Percentiles rank a stretch among this genome's conserved stretches.
Conservation (phyloP, 345 rosid species). For the Corchorus capsularis region DNA sequence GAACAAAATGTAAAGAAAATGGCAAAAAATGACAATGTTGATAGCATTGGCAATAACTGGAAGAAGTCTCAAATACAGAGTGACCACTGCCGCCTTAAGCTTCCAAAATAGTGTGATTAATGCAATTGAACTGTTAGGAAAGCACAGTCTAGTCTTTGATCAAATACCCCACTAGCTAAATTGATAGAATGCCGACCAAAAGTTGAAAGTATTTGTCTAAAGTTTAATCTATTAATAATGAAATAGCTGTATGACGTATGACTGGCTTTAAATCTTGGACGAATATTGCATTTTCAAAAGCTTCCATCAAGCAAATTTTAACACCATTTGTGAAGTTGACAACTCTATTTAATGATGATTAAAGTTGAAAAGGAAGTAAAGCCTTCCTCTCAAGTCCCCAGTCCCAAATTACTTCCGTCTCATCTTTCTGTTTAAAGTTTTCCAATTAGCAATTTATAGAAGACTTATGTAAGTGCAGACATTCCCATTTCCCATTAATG, state of each 20-base stretch:
- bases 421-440: not conserved
- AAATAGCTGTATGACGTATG: not conserved
- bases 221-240: not conserved
- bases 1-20: conserved; percentile 6
- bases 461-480: not conserved
- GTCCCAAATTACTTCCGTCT: not conserved
- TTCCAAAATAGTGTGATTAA: conserved; percentile 9
- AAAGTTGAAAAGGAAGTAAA: not conserved
- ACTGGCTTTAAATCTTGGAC: conserved; percentile 13
- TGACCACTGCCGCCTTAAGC: not conserved
- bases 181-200: conserved; percentile 9
- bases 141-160: not conserved
- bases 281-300: conserved; percentile 21
- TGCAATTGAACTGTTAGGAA: conserved; percentile 5
- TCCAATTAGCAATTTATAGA: not conserved
- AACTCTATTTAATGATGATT: not conserved
- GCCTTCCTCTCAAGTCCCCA: not conserved
- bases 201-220: not conserved
- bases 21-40: not conserved
- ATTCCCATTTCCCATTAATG: not conserved
- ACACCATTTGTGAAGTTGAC: conserved; percentile 8
- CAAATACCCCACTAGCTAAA: conserved; percentile 2
- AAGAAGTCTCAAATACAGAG: not conserved
- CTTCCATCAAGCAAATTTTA: conserved; percentile 4
- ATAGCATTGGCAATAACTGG: not conserved